Evolutionary conservation across 2,329 filamentous ascomycete species (phyloP).

Genomic region (Westerdykella sp.): DNA sequence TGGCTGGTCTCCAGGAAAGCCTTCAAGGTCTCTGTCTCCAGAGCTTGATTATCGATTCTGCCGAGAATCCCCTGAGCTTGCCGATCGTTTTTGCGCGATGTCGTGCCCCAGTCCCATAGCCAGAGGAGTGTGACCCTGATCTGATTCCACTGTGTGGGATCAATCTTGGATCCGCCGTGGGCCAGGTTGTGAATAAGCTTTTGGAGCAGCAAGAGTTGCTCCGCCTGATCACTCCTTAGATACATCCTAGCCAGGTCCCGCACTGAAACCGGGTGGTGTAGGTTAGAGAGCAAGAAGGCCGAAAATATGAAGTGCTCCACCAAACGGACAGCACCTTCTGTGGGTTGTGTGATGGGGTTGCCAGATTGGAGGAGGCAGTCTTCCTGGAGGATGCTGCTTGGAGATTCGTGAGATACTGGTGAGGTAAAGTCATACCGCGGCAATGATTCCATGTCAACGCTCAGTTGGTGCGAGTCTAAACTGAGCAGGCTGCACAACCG

Average conservation of each 20-base stretch:
- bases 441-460: slow-evolving; percentile 37
- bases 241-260: slow-evolving; percentile 52
- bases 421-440: slow-evolving; percentile 38
- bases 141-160: slow-evolving; percentile 48
- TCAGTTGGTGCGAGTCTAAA: slow-evolving; percentile 49
- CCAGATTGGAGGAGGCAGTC: slow-evolving; percentile 50
- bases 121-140: slow-evolving; percentile 62
- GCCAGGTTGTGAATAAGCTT: slow-evolving; percentile 54
- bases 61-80: slow-evolving; percentile 49
- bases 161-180: slow-evolving; percentile 47
- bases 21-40: slow-evolving; percentile 68
- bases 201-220: slow-evolving; percentile 56
- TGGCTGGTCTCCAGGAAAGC: slow-evolving; percentile 56
- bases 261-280: slow-evolving; percentile 39
- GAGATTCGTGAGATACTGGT: slow-evolving; percentile 26
- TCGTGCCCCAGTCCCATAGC: slow-evolving; percentile 65
- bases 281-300: slow-evolving; percentile 38
- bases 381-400: slow-evolving; percentile 34
- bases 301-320: slow-evolving; percentile 56
- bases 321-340: slow-evolving; percentile 50
- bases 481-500: slow-evolving; percentile 57
- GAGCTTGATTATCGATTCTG: slow-evolving; percentile 52
- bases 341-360: slow-evolving; percentile 61
- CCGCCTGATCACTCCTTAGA: slow-evolving; percentile 56
- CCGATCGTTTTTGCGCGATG: slow-evolving; percentile 36